phyloP scores from a whole-genome alignment of 306 rosid genomes.

The Malus sylvestris region DNA sequence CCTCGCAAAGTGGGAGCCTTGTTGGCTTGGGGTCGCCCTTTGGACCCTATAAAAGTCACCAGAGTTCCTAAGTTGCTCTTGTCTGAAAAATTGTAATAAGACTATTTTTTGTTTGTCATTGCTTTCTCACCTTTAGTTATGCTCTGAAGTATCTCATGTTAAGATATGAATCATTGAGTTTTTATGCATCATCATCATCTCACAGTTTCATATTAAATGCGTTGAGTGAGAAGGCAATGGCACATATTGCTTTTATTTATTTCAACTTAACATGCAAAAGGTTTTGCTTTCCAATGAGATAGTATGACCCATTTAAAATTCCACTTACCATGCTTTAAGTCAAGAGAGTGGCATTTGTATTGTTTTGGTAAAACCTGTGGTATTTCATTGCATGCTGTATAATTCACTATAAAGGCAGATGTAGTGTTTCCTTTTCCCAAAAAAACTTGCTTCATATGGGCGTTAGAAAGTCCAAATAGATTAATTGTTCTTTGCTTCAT shows the following conservation, averaged over 20 bases:
- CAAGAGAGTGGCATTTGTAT: neutral
- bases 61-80: neutral
- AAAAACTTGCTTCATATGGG: neutral
- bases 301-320: neutral
- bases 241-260: neutral
- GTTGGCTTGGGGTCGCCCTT: neutral
- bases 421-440: neutral
- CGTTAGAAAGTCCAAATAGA: neutral
- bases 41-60: neutral
- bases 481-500: conserved; percentile 5
- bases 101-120: neutral
- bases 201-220: neutral
- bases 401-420: neutral
- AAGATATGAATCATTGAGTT: neutral
- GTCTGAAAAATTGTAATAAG: neutral
- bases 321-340: neutral
- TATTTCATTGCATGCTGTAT: neutral
- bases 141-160: neutral
- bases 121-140: neutral
- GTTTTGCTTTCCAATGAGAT: neutral
- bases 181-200: neutral
- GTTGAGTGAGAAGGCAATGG: neutral
- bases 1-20: no score
- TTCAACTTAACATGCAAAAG: neutral
- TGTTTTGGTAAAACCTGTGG: neutral